Evolutionary conservation across 2,329 filamentous ascomycete species (phyloP).

Genomic region (Diaporthe australafricana): DNA sequence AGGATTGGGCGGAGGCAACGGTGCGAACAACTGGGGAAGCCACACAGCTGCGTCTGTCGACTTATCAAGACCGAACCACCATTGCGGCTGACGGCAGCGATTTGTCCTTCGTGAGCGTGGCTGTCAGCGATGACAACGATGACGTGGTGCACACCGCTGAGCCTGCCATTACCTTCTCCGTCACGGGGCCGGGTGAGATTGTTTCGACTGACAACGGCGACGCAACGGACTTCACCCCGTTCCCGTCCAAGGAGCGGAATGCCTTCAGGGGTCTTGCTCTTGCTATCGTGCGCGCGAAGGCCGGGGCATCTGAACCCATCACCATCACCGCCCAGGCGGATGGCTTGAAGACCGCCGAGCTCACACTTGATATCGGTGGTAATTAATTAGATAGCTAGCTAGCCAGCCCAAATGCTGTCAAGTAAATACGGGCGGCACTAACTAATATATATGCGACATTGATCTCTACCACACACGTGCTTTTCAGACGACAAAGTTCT

Average conservation of each 20-base stretch:
- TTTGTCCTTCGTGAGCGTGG: constrained; percentile 58
- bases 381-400: not conserved
- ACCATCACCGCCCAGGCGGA: constrained; percentile 4
- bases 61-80: constrained; percentile 48
- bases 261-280: constrained; percentile 55
- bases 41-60: constrained; percentile 50
- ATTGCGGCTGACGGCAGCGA: constrained; percentile 57
- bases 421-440: not conserved
- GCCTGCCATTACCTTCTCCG: constrained; percentile 56
- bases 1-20: constrained; percentile 57
- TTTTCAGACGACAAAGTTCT: too few species aligned
- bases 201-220: constrained; percentile 65
- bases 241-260: constrained; percentile 53
- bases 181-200: constrained; percentile 58
- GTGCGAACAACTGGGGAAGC: constrained; percentile 55
- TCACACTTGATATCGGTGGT: not conserved
- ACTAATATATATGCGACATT: not conserved
- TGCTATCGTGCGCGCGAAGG: constrained; percentile 47
- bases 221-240: constrained; percentile 56
- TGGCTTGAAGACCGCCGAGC: constrained; percentile 14
- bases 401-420: not conserved
- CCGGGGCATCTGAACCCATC: not conserved
- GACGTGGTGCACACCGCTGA: constrained; percentile 56
- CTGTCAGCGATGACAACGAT: constrained; percentile 58
- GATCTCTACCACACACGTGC: not conserved